These are phyloP conservation scores for Clarireedia monteithiana DNA, from an alignment of 2,329 filamentous ascomycete genomes.

Conservation along the genomic window DNA sequence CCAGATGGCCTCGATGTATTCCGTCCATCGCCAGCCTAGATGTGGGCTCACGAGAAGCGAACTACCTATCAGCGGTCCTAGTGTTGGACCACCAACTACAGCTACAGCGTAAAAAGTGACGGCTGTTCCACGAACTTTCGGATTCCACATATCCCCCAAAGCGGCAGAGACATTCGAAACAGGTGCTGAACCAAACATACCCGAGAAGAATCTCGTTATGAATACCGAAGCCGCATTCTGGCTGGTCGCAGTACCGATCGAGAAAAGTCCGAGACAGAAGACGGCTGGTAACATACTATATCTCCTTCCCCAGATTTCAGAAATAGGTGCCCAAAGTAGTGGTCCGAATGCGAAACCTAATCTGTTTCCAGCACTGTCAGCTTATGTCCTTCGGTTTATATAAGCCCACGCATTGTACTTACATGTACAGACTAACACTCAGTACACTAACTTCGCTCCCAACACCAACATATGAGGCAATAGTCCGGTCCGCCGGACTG, in stretches of 20 bases:
- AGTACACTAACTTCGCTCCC: constrained; percentile 38
- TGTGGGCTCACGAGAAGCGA: constrained; percentile 30
- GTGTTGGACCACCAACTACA: constrained; percentile 9
- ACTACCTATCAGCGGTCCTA: constrained; percentile 31
- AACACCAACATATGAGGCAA: constrained; percentile 36
- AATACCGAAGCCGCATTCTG: constrained; percentile 52
- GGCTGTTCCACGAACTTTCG: constrained; percentile 46
- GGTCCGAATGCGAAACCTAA: constrained; percentile 42
- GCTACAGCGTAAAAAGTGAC: constrained; percentile 54
- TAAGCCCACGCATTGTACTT: constrained; percentile 11
- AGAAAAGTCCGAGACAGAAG: constrained; percentile 51
- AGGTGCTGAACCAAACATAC: constrained; percentile 53
- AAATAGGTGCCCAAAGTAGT: constrained; percentile 56
- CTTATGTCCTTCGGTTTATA: background rate
- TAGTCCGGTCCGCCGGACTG: constrained; percentile 36
- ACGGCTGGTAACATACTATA: constrained; percentile 51
- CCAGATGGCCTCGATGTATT: constrained; percentile 33
- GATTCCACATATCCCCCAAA: constrained; percentile 52
- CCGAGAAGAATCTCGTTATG: constrained; percentile 59
- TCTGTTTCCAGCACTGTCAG: constrained; percentile 10
- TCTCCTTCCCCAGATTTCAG: constrained; percentile 54
- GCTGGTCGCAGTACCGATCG: constrained; percentile 49
- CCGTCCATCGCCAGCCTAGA: constrained; percentile 31
- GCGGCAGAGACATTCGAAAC: constrained; percentile 55
- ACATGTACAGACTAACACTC: constrained; percentile 39